These are phyloP conservation scores for Heliamphora pulchella DNA, from an alignment of 179 eudicot species.

Conservation along the genomic window DNA sequence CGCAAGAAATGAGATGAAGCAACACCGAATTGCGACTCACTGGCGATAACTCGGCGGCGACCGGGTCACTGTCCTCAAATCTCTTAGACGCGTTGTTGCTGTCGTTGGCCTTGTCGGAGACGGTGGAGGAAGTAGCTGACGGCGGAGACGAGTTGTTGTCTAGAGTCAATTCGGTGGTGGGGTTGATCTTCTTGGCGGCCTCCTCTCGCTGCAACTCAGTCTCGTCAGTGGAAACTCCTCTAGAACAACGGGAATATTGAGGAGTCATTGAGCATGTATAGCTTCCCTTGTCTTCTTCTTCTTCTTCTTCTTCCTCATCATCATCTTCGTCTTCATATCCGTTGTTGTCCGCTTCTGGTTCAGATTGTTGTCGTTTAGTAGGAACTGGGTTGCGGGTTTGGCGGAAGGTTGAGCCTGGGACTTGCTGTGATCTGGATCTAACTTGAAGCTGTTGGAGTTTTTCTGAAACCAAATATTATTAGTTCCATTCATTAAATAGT, in stretches of 20 bases:
- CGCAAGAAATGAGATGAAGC: slow-evolving; percentile 72
- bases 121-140: slow-evolving; percentile 29
- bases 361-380: slow-evolving; percentile 22
- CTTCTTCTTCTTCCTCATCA: slow-evolving; percentile 33
- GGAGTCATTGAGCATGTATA: slow-evolving; percentile 41
- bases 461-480: no score
- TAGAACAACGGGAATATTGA: slow-evolving; percentile 22
- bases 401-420: slow-evolving; percentile 16
- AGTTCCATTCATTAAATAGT: no score
- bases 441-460: slow-evolving; percentile 25
- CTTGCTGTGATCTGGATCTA: slow-evolving; percentile 7
- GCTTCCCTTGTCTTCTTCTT: slow-evolving; percentile 36
- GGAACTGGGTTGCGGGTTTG: slow-evolving; percentile 21
- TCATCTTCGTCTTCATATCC: slow-evolving; percentile 17
- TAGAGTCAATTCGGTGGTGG: slow-evolving; percentile 12
- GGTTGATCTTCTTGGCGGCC: slow-evolving; percentile 20
- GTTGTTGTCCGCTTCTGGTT: slow-evolving; percentile 4
- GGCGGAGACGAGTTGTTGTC: slow-evolving; percentile 30
- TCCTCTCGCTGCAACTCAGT: slow-evolving; percentile 9
- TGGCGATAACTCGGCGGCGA: slow-evolving; percentile 17
- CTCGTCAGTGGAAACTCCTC: slow-evolving; percentile 33
- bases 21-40: slow-evolving; percentile 53
- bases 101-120: slow-evolving; percentile 29
- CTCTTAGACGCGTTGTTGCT: slow-evolving; percentile 22
- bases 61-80: slow-evolving; percentile 36